A percentile compares a stretch with the other conserved stretches of the same genome.
These are phyloP conservation scores for Furculomyces boomerangus DNA, from an alignment of 371 early-diverging fungal species.

Conservation along the genomic window DNA sequence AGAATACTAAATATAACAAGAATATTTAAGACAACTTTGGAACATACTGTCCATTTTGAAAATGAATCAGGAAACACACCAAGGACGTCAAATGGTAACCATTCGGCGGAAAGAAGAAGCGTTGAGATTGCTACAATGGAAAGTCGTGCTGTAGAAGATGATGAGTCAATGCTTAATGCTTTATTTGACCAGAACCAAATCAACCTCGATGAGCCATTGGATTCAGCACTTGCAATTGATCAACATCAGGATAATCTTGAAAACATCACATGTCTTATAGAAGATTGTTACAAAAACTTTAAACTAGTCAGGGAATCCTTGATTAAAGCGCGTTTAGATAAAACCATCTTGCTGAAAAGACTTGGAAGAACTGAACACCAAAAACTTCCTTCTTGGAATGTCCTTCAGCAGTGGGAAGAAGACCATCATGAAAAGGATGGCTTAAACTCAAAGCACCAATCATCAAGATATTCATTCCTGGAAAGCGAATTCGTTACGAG, in stretches of 20 bases:
- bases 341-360: background rate
- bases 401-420: background rate
- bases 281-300: background rate
- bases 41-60: background rate
- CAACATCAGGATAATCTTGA: background rate
- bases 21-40: background rate
- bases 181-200: background rate
- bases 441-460: background rate
- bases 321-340: background rate
- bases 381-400: conserved; percentile 4
- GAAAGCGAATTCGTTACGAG: background rate
- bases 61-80: background rate
- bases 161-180: conserved; percentile 3
- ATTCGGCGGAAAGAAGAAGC: background rate
- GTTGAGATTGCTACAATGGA: background rate
- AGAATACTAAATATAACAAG: background rate
- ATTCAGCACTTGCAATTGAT: background rate
- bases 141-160: background rate
- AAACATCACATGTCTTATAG: background rate
- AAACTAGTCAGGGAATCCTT: background rate
- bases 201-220: background rate
- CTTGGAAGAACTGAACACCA: conserved; percentile 1
- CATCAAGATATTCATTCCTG: background rate
- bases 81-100: background rate
- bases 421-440: background rate